Evolutionary conservation across 2,329 filamentous ascomycete genomes (phyloP).

Genomic region (Diaporthe ilicicola): DNA sequence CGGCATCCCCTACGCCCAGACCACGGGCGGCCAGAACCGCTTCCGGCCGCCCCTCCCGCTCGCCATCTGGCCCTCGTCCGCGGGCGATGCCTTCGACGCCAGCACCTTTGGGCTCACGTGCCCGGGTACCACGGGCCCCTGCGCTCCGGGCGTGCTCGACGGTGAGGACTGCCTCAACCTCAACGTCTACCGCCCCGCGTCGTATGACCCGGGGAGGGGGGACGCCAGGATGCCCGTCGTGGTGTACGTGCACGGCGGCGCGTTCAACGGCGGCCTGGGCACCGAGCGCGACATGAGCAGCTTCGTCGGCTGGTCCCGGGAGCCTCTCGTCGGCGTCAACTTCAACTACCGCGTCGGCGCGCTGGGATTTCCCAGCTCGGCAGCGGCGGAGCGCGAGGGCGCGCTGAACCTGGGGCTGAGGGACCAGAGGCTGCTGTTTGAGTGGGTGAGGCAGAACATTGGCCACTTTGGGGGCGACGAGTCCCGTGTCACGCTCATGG

Average conservation of each 20-base stretch:
- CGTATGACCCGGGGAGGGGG: constrained; percentile 30
- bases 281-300: constrained; percentile 67
- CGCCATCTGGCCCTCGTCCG: constrained; percentile 17
- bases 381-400: constrained; percentile 59
- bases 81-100: constrained; percentile 42
- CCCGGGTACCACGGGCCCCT: constrained; percentile 44
- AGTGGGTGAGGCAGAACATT: constrained; percentile 70
- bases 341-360: constrained; percentile 72
- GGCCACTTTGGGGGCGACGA: constrained; percentile 67
- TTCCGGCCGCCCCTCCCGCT: constrained; percentile 53
- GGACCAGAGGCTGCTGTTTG: constrained; percentile 66
- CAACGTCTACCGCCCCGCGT: constrained; percentile 57
- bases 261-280: constrained; percentile 64
- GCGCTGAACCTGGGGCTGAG: constrained; percentile 70
- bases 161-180: constrained; percentile 62
- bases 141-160: constrained; percentile 36
- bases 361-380: constrained; percentile 74
- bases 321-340: constrained; percentile 64
- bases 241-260: constrained; percentile 71
- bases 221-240: constrained; percentile 53
- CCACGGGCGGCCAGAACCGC: constrained; percentile 51
- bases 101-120: constrained; percentile 49
- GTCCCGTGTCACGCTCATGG: constrained; percentile 67
- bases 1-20: constrained; percentile 58
- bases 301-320: constrained; percentile 64